Evolutionary conservation across 1,139 yeast species (phyloP).

Genomic region (Kodamaea anthophila): DNA sequence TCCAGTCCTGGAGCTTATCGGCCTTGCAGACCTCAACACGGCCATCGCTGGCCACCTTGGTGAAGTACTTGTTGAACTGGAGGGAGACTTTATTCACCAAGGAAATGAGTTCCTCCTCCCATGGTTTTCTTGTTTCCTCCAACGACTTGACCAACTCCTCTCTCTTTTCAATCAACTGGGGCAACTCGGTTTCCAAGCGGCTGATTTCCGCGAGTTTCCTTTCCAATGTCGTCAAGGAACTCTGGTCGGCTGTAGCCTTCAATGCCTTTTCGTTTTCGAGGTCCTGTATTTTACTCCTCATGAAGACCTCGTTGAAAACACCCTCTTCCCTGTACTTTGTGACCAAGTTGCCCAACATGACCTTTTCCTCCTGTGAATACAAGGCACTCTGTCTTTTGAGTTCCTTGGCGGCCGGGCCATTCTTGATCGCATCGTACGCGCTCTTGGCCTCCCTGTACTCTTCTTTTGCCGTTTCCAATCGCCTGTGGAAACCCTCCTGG

Average conservation of each 20-base stretch:
- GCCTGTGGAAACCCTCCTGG: conserved; percentile 29
- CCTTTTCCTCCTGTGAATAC: conserved; percentile 40
- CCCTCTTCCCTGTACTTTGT: conserved; percentile 36
- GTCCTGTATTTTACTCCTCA: conserved; percentile 26
- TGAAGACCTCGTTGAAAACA: conserved; percentile 33
- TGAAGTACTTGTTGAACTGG: conserved; percentile 62
- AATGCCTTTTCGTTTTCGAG: conserved; percentile 36
- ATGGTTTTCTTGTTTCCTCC: too few species aligned
- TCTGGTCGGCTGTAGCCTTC: conserved; percentile 34
- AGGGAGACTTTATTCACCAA: conserved; percentile 50
- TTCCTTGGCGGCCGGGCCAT: conserved; percentile 38
- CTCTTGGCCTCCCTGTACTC: conserved; percentile 36
- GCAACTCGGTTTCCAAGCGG: conserved; percentile 25
- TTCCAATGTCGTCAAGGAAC: conserved; percentile 29
- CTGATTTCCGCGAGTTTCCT: conserved; percentile 28
- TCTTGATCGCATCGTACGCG: conserved; percentile 36
- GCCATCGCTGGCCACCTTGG: conserved; percentile 80
- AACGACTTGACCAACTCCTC: conserved; percentile 24
- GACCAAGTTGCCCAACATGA: conserved; percentile 37
- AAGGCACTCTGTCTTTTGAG: conserved; percentile 34
- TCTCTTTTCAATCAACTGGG: conserved; percentile 24
- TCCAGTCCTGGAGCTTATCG: conserved; percentile 68
- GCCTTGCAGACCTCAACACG: conserved; percentile 56
- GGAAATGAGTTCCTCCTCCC: conserved; percentile 55
- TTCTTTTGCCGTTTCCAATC: conserved; percentile 20